Conservation (phyloP, 768 basidiomycete genomes). For the Lyophyllum semitale region DNA sequence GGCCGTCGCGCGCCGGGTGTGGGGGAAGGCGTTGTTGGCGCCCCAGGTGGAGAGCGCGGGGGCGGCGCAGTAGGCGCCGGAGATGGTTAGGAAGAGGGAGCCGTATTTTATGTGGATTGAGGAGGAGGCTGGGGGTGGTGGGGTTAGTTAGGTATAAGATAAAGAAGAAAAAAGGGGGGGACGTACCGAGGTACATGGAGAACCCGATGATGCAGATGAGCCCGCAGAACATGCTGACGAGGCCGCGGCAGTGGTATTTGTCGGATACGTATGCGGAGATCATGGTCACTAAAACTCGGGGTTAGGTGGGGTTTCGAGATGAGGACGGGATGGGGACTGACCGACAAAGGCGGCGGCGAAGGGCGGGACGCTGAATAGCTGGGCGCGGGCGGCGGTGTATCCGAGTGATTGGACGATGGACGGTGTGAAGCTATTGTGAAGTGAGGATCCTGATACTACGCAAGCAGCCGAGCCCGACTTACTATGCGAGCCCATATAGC, state of each 20-base stretch:
- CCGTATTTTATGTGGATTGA: slow-evolving; percentile 48
- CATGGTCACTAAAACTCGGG: slow-evolving; percentile 29
- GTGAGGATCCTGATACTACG: neutral
- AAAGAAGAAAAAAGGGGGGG: neutral
- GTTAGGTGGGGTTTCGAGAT: neutral
- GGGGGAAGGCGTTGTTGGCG: slow-evolving; percentile 62
- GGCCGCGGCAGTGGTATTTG: slow-evolving; percentile 50
- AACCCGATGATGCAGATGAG: slow-evolving; percentile 51
- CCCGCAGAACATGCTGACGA: slow-evolving; percentile 44
- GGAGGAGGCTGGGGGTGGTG: slow-evolving; percentile 30
- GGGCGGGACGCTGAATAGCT: slow-evolving; percentile 65
- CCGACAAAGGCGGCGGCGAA: slow-evolving; percentile 52
- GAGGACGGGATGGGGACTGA: too few relatives aligned
- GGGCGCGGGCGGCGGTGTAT: slow-evolving; percentile 52
- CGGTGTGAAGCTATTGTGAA: slow-evolving; percentile 58
- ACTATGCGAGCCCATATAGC: slow-evolving; percentile 53
- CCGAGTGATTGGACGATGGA: slow-evolving; percentile 69
- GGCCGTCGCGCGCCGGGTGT: slow-evolving; percentile 56
- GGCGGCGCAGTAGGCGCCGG: slow-evolving; percentile 53
- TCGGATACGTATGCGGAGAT: slow-evolving; percentile 52
- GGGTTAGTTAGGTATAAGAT: neutral
- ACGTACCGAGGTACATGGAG: slow-evolving; percentile 54
- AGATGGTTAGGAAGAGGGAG: slow-evolving; percentile 55
- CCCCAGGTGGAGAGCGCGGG: slow-evolving; percentile 60
- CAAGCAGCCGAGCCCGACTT: slow-evolving; percentile 18